Conservation (phyloP, 768 basidiomycete genomes). For the Tremella yokohamensis region DNA sequence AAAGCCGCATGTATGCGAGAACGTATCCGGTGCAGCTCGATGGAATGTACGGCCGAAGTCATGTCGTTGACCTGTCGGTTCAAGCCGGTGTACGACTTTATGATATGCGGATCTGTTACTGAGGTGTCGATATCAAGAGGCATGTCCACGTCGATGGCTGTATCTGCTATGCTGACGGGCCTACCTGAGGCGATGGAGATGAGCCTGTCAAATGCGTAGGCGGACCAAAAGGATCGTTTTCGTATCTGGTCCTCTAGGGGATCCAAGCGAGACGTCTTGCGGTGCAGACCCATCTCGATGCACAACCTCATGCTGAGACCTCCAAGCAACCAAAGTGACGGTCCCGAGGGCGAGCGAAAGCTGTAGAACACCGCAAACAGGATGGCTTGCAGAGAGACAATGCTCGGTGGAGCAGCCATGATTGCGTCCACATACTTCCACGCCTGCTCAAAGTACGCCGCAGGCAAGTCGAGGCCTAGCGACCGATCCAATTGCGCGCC, state of each 20-base stretch:
- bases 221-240: conserved; percentile 29
- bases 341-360: conserved; percentile 14
- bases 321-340: conserved; percentile 15
- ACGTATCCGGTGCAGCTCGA: conserved; percentile 13
- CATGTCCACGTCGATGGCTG: conserved; percentile 28
- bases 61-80: conserved; percentile 7
- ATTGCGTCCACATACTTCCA: conserved; percentile 7
- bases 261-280: conserved; percentile 6
- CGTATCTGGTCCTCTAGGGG: conserved; percentile 15
- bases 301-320: conserved; percentile 20
- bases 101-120: not conserved
- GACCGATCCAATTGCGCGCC: conserved; percentile 8
- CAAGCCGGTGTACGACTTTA: not conserved
- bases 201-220: conserved; percentile 25
- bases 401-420: conserved; percentile 2
- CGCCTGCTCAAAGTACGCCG: conserved; percentile 19
- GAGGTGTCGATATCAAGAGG: conserved; percentile 20
- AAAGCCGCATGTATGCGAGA: conserved; percentile 16
- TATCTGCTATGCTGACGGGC: conserved; percentile 23
- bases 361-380: conserved; percentile 19
- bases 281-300: conserved; percentile 19
- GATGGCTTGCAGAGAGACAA: conserved; percentile 15
- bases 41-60: conserved; percentile 18
- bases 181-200: conserved; percentile 23
- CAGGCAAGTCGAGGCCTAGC: conserved; percentile 6